Percentiles rank a stretch among this genome's conserved stretches.
Conservation (phyloP, 495 filamentous ascomycete genomes). For the Penicillium psychrofluorescens region DNA sequence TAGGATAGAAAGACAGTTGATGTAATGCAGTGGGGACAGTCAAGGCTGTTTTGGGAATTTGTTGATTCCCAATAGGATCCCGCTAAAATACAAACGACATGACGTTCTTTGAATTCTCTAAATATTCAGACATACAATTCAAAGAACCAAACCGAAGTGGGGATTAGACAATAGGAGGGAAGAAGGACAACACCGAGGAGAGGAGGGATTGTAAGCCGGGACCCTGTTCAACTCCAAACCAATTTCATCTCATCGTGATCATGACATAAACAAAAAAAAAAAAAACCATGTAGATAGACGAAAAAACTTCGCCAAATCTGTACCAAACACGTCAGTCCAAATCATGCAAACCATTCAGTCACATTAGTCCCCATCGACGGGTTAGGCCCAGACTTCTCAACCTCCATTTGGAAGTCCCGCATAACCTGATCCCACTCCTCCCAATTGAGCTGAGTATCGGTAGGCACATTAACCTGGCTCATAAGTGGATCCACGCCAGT, state of each 20-base stretch:
- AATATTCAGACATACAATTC: no score
- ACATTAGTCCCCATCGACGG: conserved; percentile 18
- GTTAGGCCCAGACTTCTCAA: conserved; percentile 20
- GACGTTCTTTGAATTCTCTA: no score
- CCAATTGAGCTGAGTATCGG: conserved; percentile 21
- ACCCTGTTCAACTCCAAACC: no score
- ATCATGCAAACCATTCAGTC: conserved; percentile 26
- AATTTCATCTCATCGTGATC: no score
- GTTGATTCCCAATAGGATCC: background rate
- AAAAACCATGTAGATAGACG: background rate
- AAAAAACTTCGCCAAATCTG: background rate
- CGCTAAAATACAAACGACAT: no score
- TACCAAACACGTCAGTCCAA: background rate
- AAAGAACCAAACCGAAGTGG: no score
- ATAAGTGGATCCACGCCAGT: conserved; percentile 8
- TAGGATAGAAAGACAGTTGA: no score
- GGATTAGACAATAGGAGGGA: no score
- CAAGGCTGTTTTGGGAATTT: no score
- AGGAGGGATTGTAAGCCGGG: background rate
- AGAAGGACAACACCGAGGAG: background rate
- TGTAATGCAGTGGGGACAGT: no score
- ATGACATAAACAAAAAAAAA: background rate
- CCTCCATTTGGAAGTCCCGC: conserved; percentile 41
- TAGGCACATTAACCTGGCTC: conserved; percentile 4
- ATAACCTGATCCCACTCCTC: conserved; percentile 45